These are phyloP conservation scores for Pseudomonodictys pantanalensis DNA, from an alignment of 495 filamentous ascomycete genomes.

Conservation along the genomic window DNA sequence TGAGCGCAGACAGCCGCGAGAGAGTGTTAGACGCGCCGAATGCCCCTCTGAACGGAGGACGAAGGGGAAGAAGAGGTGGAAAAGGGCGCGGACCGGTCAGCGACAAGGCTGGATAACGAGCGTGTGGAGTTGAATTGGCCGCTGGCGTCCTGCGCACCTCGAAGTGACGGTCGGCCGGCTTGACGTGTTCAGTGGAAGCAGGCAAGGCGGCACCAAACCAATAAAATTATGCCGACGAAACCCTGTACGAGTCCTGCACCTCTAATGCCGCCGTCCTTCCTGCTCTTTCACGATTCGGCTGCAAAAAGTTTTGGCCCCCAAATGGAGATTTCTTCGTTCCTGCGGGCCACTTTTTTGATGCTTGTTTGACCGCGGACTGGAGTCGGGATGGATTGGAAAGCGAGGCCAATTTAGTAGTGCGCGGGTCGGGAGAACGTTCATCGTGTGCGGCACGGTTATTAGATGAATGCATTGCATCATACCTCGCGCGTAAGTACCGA, in stretches of 20 bases:
- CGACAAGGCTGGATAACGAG: constrained; percentile 21
- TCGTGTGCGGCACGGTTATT: constrained; percentile 17
- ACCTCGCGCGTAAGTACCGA: background rate
- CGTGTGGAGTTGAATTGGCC: constrained; percentile 13
- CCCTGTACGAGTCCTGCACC: constrained; percentile 29
- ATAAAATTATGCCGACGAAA: constrained; percentile 33
- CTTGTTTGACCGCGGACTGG: constrained; percentile 6
- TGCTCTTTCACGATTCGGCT: background rate
- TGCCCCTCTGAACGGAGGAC: constrained; percentile 11
- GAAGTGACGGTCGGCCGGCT: constrained; percentile 6
- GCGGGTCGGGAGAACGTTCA: background rate
- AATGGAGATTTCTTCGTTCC: constrained; percentile 1
- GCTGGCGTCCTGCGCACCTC: constrained; percentile 5
- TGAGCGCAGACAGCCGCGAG: constrained; percentile 11
- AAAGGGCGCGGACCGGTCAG: background rate
- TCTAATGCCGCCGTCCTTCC: constrained; percentile 15
- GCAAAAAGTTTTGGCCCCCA: constrained; percentile 19
- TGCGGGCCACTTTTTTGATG: background rate
- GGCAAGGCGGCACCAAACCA: constrained; percentile 24
- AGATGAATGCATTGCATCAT: background rate
- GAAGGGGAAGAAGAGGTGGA: background rate
- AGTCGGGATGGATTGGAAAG: constrained; percentile 3
- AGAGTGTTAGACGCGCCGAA: constrained; percentile 6
- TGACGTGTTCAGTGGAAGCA: constrained; percentile 30
- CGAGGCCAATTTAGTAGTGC: background rate